Conservation (phyloP, 306 rosid genomes). For the Cicer chorassanicum region DNA sequence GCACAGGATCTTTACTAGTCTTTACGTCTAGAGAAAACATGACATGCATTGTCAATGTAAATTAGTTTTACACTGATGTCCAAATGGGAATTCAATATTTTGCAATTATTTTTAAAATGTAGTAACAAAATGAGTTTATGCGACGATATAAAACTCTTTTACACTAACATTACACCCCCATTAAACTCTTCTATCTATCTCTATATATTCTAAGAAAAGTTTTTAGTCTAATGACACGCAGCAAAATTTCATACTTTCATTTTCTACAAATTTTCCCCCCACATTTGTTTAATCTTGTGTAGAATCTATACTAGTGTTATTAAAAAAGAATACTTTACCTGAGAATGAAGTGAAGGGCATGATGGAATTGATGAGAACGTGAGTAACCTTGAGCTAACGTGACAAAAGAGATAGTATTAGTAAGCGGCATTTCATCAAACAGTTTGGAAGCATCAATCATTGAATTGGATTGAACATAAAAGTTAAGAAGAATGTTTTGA, state of each 20-base stretch:
- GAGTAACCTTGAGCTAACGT: slow-evolving; percentile 22
- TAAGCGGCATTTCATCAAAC: neutral
- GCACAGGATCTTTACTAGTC: neutral
- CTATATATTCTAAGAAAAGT: neutral
- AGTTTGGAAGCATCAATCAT: slow-evolving; percentile 7
- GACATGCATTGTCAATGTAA: neutral
- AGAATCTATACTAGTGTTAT: neutral
- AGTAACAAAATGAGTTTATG: neutral
- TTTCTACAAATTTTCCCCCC: too few relatives aligned
- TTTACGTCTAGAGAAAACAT: neutral
- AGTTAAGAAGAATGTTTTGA: slow-evolving; percentile 24
- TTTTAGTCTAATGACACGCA: neutral
- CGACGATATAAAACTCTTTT: neutral
- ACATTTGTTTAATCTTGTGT: neutral
- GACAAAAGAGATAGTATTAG: neutral
- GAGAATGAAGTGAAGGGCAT: slow-evolving; percentile 8
- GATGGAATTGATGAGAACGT: neutral
- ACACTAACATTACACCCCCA: neutral
- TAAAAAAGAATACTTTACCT: slow-evolving; percentile 12
- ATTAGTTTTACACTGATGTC: neutral
- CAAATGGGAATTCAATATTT: neutral
- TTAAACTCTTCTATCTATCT: too few relatives aligned
- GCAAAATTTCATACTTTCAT: neutral
- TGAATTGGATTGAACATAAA: slow-evolving; percentile 4
- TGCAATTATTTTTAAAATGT: neutral